These are phyloP conservation scores for Trichoderma oligosporum DNA, from an alignment of 2,329 filamentous ascomycete species.

Conservation along the genomic window DNA sequence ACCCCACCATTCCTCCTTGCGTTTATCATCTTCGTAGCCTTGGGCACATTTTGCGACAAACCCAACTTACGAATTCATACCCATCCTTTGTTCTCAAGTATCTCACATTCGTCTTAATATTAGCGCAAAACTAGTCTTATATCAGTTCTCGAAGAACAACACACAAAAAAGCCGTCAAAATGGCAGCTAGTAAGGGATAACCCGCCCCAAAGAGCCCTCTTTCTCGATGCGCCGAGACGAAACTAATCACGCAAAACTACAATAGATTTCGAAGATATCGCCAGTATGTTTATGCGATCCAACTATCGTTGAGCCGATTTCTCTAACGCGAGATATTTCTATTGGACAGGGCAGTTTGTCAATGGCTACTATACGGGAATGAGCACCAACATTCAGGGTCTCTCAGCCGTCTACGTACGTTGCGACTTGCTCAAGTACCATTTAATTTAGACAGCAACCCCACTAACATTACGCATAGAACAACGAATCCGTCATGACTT, in stretches of 20 bases:
- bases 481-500: slow-evolving; percentile 80
- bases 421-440: slow-evolving; percentile 3
- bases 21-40: slow-evolving; percentile 25
- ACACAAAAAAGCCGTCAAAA: slow-evolving; percentile 27
- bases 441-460: not conserved
- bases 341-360: slow-evolving; percentile 74
- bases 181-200: slow-evolving; percentile 34
- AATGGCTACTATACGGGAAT: slow-evolving; percentile 74
- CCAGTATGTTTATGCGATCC: slow-evolving; percentile 38
- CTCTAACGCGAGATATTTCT: slow-evolving; percentile 8
- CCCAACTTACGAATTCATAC: slow-evolving; percentile 23
- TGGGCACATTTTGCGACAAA: slow-evolving; percentile 36
- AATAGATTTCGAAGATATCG: slow-evolving; percentile 44
- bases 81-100: not conserved
- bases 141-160: not conserved
- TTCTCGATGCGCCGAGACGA: slow-evolving; percentile 17
- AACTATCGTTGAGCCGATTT: not conserved
- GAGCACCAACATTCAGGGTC: slow-evolving; percentile 34
- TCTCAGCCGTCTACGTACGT: slow-evolving; percentile 67
- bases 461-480: slow-evolving; percentile 1
- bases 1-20: slow-evolving; percentile 33
- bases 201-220: slow-evolving; percentile 10
- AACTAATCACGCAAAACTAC: slow-evolving; percentile 22
- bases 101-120: not conserved
- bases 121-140: not conserved